Evolutionary conservation across 108 stramenopile species (phyloP).

Genomic region (Epithemia pelagica): DNA sequence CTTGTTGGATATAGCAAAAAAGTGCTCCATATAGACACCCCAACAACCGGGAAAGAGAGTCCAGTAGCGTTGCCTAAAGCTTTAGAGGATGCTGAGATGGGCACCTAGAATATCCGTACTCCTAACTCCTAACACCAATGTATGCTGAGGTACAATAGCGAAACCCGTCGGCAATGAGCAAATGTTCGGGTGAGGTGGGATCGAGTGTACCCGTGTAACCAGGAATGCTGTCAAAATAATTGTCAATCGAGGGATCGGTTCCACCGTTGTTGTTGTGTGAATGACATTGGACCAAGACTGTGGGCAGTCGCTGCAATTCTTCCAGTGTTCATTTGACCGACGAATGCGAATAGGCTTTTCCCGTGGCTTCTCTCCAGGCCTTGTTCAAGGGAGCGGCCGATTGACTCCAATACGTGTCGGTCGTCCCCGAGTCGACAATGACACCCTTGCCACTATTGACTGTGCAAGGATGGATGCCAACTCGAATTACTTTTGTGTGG

Average conservation of each 20-base stretch:
- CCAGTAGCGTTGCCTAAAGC: no score
- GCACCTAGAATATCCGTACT: no score
- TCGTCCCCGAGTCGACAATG: constrained; percentile 92
- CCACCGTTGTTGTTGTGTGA: not conserved
- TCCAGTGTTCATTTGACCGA: constrained; percentile 38
- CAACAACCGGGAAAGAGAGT: no score
- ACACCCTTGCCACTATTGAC: constrained; percentile 81
- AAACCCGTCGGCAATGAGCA: constrained; percentile 68
- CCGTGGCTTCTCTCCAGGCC: constrained; percentile 66
- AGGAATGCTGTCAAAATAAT: constrained; percentile 32
- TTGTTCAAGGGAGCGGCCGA: constrained; percentile 40
- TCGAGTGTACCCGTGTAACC: constrained; percentile 71
- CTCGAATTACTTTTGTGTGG: no score
- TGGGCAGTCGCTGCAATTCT: constrained; percentile 60
- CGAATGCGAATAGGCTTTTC: constrained; percentile 57
- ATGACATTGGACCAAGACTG: constrained; percentile 62
- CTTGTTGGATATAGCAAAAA: no score
- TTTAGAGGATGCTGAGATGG: no score
- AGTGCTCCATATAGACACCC: no score
- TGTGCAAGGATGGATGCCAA: constrained; percentile 29
- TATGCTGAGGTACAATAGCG: no score
- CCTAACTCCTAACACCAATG: no score
- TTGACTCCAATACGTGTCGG: constrained; percentile 27
- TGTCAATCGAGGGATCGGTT: constrained; percentile 10
- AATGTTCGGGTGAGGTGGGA: constrained; percentile 43